These are phyloP conservation scores for Henckelia pumila DNA, from an alignment of 257 asterid species.

Conservation along the genomic window DNA sequence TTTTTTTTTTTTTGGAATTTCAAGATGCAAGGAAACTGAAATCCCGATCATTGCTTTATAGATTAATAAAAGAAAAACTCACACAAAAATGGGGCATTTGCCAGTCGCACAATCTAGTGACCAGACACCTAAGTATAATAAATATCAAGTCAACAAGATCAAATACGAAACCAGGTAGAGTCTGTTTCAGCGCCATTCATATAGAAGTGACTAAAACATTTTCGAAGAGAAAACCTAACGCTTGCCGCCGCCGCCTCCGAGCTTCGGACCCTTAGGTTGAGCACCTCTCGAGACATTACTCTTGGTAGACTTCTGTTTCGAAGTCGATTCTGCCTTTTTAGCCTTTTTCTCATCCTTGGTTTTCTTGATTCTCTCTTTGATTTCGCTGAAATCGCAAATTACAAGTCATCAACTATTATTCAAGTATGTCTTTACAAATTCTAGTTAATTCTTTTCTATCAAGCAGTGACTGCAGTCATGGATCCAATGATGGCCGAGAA, in stretches of 20 bases:
- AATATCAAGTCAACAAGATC: too few species aligned
- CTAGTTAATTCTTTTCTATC: background rate
- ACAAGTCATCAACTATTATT: background rate
- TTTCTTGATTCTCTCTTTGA: constrained; percentile 87
- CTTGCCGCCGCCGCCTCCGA: constrained; percentile 89
- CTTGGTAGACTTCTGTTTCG: constrained; percentile 67
- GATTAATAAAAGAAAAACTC: too few species aligned
- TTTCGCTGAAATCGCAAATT: constrained; percentile 46
- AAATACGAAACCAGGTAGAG: too few species aligned
- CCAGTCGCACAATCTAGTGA: too few species aligned
- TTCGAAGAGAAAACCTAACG: constrained; percentile 29
- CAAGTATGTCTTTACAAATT: background rate
- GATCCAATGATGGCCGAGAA: background rate
- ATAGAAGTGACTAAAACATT: background rate
- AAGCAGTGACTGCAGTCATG: background rate
- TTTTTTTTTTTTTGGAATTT: too few species aligned
- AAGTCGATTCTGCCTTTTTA: constrained; percentile 63
- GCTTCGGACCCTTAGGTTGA: constrained; percentile 63
- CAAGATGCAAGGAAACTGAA: too few species aligned
- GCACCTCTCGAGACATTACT: constrained; percentile 51
- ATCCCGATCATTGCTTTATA: too few species aligned
- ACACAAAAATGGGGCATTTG: too few species aligned
- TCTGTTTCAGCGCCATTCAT: too few species aligned
- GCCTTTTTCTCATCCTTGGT: constrained; percentile 90
- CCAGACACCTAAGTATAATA: too few species aligned